These are phyloP conservation scores for Erucastrum elatum DNA, from an alignment of 345 rosid species.

Conservation along the genomic window DNA sequence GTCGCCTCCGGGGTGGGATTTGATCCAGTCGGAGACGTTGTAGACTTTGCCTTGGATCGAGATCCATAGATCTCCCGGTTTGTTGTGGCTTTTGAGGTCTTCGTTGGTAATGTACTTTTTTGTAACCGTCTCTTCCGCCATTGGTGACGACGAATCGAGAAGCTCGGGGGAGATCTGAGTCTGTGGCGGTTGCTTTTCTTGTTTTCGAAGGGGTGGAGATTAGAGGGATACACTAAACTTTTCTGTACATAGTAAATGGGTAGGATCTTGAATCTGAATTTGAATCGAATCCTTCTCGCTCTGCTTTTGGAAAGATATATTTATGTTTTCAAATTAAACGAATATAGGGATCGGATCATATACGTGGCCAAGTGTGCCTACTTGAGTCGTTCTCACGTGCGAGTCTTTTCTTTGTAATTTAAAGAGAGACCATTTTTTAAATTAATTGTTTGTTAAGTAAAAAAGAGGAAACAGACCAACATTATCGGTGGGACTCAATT, in stretches of 20 bases:
- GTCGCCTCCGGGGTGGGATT: slow-evolving; percentile 77
- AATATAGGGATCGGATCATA: background rate
- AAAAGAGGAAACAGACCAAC: background rate
- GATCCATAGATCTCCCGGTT: slow-evolving; percentile 85
- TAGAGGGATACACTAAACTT: background rate
- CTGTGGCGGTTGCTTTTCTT: background rate
- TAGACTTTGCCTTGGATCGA: slow-evolving; percentile 88
- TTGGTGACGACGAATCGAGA: slow-evolving; percentile 27
- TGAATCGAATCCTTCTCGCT: slow-evolving; percentile 7
- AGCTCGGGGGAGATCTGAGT: background rate
- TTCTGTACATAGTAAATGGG: background rate
- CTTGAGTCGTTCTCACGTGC: slow-evolving; percentile 19
- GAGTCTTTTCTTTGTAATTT: background rate
- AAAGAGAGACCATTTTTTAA: no score
- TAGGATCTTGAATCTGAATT: slow-evolving; percentile 14
- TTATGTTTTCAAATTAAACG: background rate
- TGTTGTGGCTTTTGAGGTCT: slow-evolving; percentile 63
- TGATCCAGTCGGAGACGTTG: slow-evolving; percentile 72
- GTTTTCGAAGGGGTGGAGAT: background rate
- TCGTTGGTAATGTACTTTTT: slow-evolving; percentile 64
- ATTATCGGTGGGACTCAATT: no score
- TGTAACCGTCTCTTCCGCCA: slow-evolving; percentile 38
- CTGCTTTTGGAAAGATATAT: slow-evolving; percentile 13
- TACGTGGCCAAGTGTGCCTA: slow-evolving; percentile 26
- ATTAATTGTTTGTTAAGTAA: no score